Conservation (phyloP, 345 rosid species). For the Cardamine occulta region DNA sequence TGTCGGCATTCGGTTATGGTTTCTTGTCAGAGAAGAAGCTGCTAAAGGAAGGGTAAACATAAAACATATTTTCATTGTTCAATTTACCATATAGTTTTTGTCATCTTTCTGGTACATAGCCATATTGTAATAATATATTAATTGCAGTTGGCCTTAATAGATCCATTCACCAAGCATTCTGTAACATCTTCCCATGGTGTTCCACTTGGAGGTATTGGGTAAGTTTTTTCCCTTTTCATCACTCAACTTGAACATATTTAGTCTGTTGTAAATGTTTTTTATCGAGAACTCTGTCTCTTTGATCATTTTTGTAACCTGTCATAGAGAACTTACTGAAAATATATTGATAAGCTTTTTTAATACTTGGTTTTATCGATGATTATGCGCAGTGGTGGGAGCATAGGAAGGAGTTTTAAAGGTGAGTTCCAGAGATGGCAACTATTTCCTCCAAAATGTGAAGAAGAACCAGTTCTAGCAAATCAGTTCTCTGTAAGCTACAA, state of each 20-base stretch:
- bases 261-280: background rate
- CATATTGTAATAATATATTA: conserved; percentile 13
- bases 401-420: conserved; percentile 88
- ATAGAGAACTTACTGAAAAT: background rate
- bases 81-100: conserved; percentile 18
- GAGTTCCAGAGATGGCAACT: conserved; percentile 91
- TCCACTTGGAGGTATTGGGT: conserved; percentile 95
- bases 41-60: conserved; percentile 66
- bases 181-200: conserved; percentile 68
- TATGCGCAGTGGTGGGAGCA: conserved; percentile 73
- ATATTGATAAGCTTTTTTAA: background rate
- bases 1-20: conserved; percentile 72
- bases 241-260: conserved; percentile 7
- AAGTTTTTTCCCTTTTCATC: conserved; percentile 32
- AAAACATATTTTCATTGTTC: background rate
- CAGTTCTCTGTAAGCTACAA: conserved; percentile 89
- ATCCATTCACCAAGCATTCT: conserved; percentile 69
- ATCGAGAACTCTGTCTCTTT: background rate
- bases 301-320: background rate
- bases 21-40: conserved; percentile 57
- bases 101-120: background rate
- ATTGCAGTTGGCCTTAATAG: conserved; percentile 55
- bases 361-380: background rate
- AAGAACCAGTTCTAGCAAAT: conserved; percentile 75
- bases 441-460: conserved; percentile 75